These are phyloP conservation scores for Trichoderma reesei DNA, from an alignment of 495 filamentous ascomycete species.

Conservation along the genomic window DNA sequence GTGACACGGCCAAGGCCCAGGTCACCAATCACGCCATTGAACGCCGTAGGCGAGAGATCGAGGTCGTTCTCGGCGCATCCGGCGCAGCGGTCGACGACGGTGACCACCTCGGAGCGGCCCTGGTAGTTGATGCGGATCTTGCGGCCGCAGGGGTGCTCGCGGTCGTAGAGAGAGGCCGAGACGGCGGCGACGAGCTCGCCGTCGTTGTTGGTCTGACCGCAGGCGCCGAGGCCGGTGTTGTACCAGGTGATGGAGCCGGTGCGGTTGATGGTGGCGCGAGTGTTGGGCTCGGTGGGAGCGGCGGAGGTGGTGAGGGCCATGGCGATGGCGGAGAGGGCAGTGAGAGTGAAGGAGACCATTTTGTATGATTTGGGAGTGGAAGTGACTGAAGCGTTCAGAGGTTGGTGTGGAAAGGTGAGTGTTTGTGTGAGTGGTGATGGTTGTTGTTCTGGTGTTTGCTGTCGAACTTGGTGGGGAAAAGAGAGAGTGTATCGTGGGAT, in stretches of 20 bases:
- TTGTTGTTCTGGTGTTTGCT: neutral
- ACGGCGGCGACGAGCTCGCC: constrained; percentile 56
- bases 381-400: neutral
- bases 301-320: neutral
- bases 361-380: neutral
- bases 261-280: constrained; percentile 27
- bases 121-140: constrained; percentile 44
- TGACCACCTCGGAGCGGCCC: constrained; percentile 46
- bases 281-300: neutral
- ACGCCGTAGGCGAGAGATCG: constrained; percentile 53
- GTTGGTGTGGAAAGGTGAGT: neutral
- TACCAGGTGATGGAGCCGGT: constrained; percentile 67
- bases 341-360: neutral
- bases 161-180: constrained; percentile 56
- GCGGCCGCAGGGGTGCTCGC: constrained; percentile 60
- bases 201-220: constrained; percentile 46
- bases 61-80: constrained; percentile 56
- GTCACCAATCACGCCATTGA: constrained; percentile 28
- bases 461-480: neutral
- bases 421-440: neutral
- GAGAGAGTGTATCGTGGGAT: neutral
- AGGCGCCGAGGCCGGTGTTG: constrained; percentile 57
- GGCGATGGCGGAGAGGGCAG: neutral
- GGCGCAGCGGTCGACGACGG: constrained; percentile 64
- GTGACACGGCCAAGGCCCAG: constrained; percentile 3